Percentiles rank a stretch among this genome's conserved stretches.
phyloP scores from a whole-genome alignment of 2,329 filamentous ascomycete species.

The Neocatenulostroma microsporum region DNA sequence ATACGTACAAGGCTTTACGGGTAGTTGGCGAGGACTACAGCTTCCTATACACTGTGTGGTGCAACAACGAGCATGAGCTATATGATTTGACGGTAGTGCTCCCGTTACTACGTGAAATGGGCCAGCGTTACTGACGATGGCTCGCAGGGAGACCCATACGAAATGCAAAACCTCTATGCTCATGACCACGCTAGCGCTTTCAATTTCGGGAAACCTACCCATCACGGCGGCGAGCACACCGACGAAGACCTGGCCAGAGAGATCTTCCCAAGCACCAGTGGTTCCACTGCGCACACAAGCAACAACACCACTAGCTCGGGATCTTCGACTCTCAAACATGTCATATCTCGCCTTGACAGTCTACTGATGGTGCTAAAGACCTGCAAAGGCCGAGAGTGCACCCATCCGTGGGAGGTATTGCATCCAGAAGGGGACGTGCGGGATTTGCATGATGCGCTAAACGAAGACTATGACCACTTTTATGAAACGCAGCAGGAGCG shows the following conservation, averaged over 20 bases:
- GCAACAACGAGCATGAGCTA: slow-evolving; percentile 58
- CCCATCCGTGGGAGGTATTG: slow-evolving; percentile 25
- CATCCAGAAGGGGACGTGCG: slow-evolving; percentile 24
- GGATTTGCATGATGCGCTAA: slow-evolving; percentile 22
- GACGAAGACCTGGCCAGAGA: background rate
- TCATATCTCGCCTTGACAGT: slow-evolving; percentile 24
- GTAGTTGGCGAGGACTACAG: slow-evolving; percentile 40
- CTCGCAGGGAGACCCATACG: slow-evolving; percentile 14
- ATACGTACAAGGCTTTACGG: slow-evolving; percentile 28
- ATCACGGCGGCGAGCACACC: no score
- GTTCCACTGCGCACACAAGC: background rate
- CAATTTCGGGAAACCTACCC: no score
- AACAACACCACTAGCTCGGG: background rate
- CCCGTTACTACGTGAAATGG: no score
- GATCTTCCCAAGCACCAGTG: background rate
- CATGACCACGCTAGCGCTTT: background rate
- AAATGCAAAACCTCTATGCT: slow-evolving; percentile 17
- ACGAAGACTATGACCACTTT: slow-evolving; percentile 23
- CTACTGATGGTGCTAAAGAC: slow-evolving; percentile 29
- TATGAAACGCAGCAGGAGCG: slow-evolving; percentile 29
- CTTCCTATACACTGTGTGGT: slow-evolving; percentile 62
- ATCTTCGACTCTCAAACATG: slow-evolving; percentile 3
- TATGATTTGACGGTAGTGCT: slow-evolving; percentile 42
- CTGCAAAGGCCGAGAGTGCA: slow-evolving; percentile 25
- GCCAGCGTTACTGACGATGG: no score